Evolutionary conservation across 495 filamentous ascomycete genomes (phyloP).

Genomic region (Penicillium turbatum): DNA sequence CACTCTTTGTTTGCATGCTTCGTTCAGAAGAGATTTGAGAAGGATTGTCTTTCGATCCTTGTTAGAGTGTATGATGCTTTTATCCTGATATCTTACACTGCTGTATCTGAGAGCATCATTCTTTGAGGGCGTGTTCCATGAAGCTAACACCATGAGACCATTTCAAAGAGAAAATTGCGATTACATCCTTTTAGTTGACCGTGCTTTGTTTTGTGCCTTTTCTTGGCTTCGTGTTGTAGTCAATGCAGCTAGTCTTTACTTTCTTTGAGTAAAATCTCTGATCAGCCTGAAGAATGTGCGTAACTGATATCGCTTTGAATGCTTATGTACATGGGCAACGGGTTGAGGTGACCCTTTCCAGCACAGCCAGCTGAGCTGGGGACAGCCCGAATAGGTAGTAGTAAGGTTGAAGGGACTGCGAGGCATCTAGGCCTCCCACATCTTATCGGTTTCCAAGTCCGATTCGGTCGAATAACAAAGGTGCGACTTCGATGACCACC

Average conservation of each 20-base stretch:
- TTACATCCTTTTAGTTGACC: background rate
- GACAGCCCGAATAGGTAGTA: background rate
- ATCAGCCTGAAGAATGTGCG: background rate
- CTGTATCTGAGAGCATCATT: background rate
- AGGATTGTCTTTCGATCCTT: background rate
- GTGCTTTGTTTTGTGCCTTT: background rate
- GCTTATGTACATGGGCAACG: conserved; percentile 24
- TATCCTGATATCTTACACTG: background rate
- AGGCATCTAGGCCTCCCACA: background rate
- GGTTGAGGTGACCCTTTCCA: conserved; percentile 5
- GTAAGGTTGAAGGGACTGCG: background rate
- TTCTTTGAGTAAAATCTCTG: background rate
- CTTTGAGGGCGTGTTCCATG: background rate
- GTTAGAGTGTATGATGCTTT: no score
- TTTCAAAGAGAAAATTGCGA: background rate
- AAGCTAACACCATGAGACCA: background rate
- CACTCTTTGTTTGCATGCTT: background rate
- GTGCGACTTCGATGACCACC: conserved; percentile 32
- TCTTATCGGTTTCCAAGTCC: conserved; percentile 30
- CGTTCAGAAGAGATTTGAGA: no score
- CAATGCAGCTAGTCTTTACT: background rate
- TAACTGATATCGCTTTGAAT: conserved; percentile 17
- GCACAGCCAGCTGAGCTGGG: conserved; percentile 22
- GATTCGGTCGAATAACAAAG: conserved; percentile 27
- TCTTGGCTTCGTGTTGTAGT: background rate